Base-by-base conservation (phyloP, 1,284 basidiomycete species). In the Tausonia pullulans region DNA sequence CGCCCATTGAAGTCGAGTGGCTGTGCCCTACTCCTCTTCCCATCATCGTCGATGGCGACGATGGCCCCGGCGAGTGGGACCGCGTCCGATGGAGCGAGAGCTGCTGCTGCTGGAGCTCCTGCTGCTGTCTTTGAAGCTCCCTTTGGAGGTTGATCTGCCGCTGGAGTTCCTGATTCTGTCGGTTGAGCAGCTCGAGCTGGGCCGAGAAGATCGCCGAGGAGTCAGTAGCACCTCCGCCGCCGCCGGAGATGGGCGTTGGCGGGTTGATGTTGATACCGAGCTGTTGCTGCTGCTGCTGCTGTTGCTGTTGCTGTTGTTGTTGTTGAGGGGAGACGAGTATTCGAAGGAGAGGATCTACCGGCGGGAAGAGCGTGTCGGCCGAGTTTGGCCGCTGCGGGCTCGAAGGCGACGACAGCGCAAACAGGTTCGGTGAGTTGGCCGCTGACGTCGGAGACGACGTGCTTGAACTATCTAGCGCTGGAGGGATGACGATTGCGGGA, bases 291-390 rank as follows among this genome's bases (percentile, higher is more conserved):
- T 45, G 43, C 13, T 62, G 53, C 16, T 14, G 14, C 48, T 63
- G 62, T 7, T 52, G 46, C 39, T 56, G 61, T 13, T 62, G 61
- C 9, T 51, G 16, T 16, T 54, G 53, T 11, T 44, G 49, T 39
- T 46, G 52, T 2, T 13, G 55, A n/a, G 49, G 48, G 51, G 10
- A 46, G 56, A 27, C 40, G 56, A 58, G 56, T 39, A 16, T 58
- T 46, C 8, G 62, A 44, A 11, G 8, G 53, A 54, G 61, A 6
- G 60, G 60, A n/a, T 61, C 60, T 5, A 61, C 11, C 2, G 60
- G 60, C 14, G 60, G 60, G 52, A 61, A 61, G 40, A 61, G 60
- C 43, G 41, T 51, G 41, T 50, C 44, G 8, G 60, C 60, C 10
- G 60, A 53, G 0, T 14, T 14, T 0, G 51, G 60, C 45, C 49